Evolutionary conservation across 192 early-diverging fungal genomes (phyloP).

Genomic region (Pilobolus umbonatus): DNA sequence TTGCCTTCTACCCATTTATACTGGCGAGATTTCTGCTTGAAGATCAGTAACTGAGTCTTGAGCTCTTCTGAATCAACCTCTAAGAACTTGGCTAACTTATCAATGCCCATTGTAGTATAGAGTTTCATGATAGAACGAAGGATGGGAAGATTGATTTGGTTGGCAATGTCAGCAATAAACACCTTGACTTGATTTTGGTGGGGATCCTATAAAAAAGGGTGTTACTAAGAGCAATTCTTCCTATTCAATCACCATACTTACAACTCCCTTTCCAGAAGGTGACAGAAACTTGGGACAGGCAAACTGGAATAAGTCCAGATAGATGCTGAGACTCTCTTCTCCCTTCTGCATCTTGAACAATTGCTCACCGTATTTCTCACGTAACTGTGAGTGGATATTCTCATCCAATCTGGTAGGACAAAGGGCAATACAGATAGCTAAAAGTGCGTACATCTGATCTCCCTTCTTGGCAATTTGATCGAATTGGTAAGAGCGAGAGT

Average conservation of each 20-base stretch:
- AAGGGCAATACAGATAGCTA: conserved; percentile 85
- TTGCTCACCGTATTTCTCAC: conserved; percentile 94
- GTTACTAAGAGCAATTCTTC: neutral
- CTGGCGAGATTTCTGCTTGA: conserved; percentile 93
- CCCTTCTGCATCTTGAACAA: conserved; percentile 82
- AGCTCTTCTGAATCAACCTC: conserved; percentile 81
- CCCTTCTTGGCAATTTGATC: conserved; percentile 88
- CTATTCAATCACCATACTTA: conserved; percentile 14
- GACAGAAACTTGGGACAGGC: conserved; percentile 96
- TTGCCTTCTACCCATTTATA: conserved; percentile 74
- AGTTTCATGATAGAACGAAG: conserved; percentile 93
- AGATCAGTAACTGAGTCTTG: conserved; percentile 82
- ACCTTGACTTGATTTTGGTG: conserved; percentile 78
- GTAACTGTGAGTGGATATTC: conserved; percentile 77
- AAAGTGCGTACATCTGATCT: conserved; percentile 94
- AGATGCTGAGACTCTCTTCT: conserved; percentile 74
- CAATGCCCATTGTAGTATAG: conserved; percentile 88
- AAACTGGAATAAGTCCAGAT: conserved; percentile 87
- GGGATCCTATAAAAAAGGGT: conserved; percentile 54
- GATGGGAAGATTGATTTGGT: conserved; percentile 81
- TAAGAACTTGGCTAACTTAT: conserved; percentile 83
- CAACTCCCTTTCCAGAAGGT: conserved; percentile 52
- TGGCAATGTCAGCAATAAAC: conserved; percentile 81
- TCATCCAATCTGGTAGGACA: conserved; percentile 94
- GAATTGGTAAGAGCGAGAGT: conserved; percentile 86